Percentiles rank a stretch among this genome's conserved stretches.
These are phyloP conservation scores for Cicer yamashitae DNA, from an alignment of 306 rosid genomes.

Conservation along the genomic window DNA sequence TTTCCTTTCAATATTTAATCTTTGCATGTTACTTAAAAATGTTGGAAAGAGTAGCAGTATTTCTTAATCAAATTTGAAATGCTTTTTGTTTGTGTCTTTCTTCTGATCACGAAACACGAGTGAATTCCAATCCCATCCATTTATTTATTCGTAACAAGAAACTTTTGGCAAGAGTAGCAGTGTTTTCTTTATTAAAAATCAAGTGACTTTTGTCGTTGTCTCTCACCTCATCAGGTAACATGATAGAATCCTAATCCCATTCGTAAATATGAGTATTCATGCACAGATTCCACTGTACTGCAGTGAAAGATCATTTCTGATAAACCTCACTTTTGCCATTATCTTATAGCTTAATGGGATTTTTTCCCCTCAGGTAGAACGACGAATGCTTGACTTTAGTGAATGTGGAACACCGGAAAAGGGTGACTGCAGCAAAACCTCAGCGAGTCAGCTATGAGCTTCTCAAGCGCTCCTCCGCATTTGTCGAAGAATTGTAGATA, in stretches of 20 bases:
- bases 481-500: constrained; percentile 85
- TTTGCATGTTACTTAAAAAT: constrained; percentile 1
- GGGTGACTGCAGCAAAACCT: constrained; percentile 65
- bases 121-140: not conserved
- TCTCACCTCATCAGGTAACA: not conserved
- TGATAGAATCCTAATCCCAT: not conserved
- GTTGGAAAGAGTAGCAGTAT: not conserved
- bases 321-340: not conserved
- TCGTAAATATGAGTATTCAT: not conserved
- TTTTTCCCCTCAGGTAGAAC: constrained; percentile 62
- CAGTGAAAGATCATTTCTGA: not conserved
- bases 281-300: not conserved
- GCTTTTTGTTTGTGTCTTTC: not conserved
- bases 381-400: constrained; percentile 88
- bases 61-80: not conserved
- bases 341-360: constrained; percentile 13
- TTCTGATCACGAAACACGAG: not conserved
- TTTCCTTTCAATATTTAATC: not conserved
- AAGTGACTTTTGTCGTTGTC: not conserved
- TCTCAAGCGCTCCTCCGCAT: constrained; percentile 71
- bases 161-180: not conserved
- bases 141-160: not conserved
- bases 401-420: constrained; percentile 92
- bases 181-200: not conserved
- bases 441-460: constrained; percentile 49